Evolutionary conservation across 257 asterid species (phyloP), one percentile per base, ranked within the genome.

Genomic region (Primulina huaijiensis): DNA sequence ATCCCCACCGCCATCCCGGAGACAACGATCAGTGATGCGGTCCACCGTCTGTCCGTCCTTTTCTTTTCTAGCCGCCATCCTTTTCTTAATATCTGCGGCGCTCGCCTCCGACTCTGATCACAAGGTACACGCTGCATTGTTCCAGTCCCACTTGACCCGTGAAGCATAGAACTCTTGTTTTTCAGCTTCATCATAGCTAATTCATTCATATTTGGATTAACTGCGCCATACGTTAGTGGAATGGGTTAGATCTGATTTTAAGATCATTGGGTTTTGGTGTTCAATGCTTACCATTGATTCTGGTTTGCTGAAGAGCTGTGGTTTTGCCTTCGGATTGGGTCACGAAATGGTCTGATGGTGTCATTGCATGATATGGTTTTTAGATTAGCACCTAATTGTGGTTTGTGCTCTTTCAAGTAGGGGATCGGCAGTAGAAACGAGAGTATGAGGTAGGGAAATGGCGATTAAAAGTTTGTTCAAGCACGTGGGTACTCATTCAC

Each of bases 41-140:
- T 35, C 77, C 61, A 52, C 68, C 77, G 81, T 74, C 68, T 68
- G 76, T 72, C 69, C 75, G 34, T 62, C 43, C 60, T 59, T 80
- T 5, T 65, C 75, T 20, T 60, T 80, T 11, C 57, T 80, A 50
- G 64, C 78, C 58, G 65, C 75, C 62, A 14, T 62, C 38, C 14
- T 80, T 56, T 52, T 53, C 72, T 56, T 77, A 62, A 69, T 72
- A 69, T 75, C 84, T 72, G 81, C 76, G 73, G 82, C 74, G 69
- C 68, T 77, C 33, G 82, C 84, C 55, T 78, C 85, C 61, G 88
- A 83, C 70, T 78, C 78, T 14, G 88, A 83, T 81, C 86, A 81
- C 61, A 78, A 76, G 88, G 86, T 83, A 76, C 74, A 35, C 62
- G 3, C 33, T 50, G 57, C 57, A 70, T 60, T 12, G 3, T 19